Base-by-base conservation (phyloP, 1,139 yeast genomes). In the Geotrichum bryndzae region DNA sequence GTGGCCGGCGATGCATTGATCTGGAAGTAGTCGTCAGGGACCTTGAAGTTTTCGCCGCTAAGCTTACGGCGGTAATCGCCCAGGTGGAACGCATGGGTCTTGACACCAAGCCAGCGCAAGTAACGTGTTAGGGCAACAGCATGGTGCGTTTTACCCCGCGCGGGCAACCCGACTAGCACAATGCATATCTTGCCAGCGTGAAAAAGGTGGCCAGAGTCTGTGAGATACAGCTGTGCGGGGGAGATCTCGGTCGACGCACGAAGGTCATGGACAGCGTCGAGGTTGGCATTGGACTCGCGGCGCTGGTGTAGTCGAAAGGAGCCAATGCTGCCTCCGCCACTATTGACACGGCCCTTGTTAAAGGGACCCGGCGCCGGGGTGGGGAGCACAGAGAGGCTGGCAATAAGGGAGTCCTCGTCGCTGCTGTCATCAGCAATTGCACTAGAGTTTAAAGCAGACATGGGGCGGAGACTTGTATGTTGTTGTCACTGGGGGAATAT, bases 121-220 rank as follows among this genome's bases (percentile, higher is more conserved):
- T 92, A 94, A 64, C 99, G 82, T 1, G 97, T 91, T 65, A 94
- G 80, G 11, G 96, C 87, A 29, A 92, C 98, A 7, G 97, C 88
- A 63, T 92, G 81, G 72, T 92, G 94, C 0, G 99, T 94, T 73
- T 94, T 94, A 5, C 99, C 98, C 61, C 99, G 82, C 0, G 97
- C 99, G 0, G 99, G 99, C 65, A 92, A 80, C 0, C 99, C 99
- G 6, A 90, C 96, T 68, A 94, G 80, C 11, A 88, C 90, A 63
- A 94, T 87, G 70, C 96, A 85, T 59, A 94, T 86, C 71, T 91
- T 90, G 3, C 99, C 99, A 2, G 99, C 98, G 70, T 94, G 98
- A 77, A 90, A 94, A 69, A 95, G 79, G 65, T 90, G 81, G 0
- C 97, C 97, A 0, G 91, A 84, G 66, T 90, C 96, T 0, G 97